Percentiles rank a stretch among this genome's conserved stretches.
Evolutionary conservation across 352 stramenopile genomes (phyloP).

Genomic region (Phytopythium oedochilum): DNA sequence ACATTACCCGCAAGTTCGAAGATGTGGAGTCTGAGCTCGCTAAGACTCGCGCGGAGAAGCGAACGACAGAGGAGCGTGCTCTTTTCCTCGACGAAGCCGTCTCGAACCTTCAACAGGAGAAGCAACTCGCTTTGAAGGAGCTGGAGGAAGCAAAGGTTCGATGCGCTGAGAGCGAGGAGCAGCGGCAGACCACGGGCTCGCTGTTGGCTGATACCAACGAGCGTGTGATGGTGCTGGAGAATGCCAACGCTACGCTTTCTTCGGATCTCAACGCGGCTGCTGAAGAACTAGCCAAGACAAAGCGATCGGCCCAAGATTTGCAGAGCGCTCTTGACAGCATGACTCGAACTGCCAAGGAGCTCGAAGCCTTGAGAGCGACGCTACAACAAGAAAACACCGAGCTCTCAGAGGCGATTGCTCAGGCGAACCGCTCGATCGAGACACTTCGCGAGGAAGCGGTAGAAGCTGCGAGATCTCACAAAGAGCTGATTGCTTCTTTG

Average conservation of each 20-base stretch:
- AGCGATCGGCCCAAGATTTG: background rate
- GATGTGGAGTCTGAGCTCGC: background rate
- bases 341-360: background rate
- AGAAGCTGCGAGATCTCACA: background rate
- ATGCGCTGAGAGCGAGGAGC: background rate
- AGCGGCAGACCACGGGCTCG: background rate
- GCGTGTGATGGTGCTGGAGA: background rate
- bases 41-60: background rate
- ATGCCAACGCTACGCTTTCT: background rate
- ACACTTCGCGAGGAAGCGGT: background rate
- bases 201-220: background rate
- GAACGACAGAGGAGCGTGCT: background rate
- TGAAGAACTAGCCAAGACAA: constrained; percentile 6
- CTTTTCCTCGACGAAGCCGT: background rate
- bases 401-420: background rate
- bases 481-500: background rate
- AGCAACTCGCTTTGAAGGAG: background rate
- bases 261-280: constrained; percentile 2
- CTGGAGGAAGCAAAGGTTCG: background rate
- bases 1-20: background rate
- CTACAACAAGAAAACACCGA: background rate
- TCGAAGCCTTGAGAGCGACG: background rate
- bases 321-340: background rate
- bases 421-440: background rate
- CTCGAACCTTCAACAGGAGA: background rate